Evolutionary conservation across 225 moss, liverwort and hornwort species (phyloP).

Genomic region (Pleurozium schreberi): DNA sequence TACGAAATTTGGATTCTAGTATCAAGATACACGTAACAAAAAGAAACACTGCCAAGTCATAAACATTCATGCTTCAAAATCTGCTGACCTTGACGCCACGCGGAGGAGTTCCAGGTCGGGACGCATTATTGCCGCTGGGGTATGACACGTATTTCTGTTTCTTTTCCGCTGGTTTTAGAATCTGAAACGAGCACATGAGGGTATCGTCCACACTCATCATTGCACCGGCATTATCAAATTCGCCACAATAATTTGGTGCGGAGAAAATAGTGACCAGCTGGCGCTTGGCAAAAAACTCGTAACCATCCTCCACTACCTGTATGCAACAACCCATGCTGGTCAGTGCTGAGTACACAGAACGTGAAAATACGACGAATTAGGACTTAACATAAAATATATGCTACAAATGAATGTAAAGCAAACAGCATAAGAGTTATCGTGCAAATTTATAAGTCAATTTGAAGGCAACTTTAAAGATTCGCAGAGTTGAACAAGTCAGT

Average conservation of each 20-base stretch:
- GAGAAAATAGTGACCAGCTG: constrained; percentile 99
- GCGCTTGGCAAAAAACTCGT: constrained; percentile 97
- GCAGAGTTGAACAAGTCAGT: neutral
- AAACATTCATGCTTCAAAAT: constrained; percentile 6
- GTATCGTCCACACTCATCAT: constrained; percentile 99
- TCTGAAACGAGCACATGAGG: constrained; percentile 99
- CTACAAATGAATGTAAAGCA: neutral
- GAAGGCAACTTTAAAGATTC: neutral
- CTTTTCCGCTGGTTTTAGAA: constrained; percentile 96
- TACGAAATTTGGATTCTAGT: neutral
- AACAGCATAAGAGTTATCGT: neutral
- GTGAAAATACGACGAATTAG: neutral
- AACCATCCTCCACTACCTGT: constrained; percentile 82
- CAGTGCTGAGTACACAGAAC: neutral
- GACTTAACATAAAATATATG: neutral
- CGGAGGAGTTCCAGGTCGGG: constrained; percentile 95
- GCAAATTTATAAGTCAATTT: neutral
- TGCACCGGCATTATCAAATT: constrained; percentile 98
- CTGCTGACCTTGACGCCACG: constrained; percentile 82
- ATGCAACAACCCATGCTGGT: constrained; percentile 9
- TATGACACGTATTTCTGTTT: constrained; percentile 66
- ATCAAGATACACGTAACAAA: neutral
- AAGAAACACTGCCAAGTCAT: neutral
- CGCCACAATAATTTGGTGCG: constrained; percentile 97
- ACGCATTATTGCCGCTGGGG: constrained; percentile 75